Base-by-base conservation (phyloP, 371 early-diverging fungal species). In the Funneliformis caledonium region DNA sequence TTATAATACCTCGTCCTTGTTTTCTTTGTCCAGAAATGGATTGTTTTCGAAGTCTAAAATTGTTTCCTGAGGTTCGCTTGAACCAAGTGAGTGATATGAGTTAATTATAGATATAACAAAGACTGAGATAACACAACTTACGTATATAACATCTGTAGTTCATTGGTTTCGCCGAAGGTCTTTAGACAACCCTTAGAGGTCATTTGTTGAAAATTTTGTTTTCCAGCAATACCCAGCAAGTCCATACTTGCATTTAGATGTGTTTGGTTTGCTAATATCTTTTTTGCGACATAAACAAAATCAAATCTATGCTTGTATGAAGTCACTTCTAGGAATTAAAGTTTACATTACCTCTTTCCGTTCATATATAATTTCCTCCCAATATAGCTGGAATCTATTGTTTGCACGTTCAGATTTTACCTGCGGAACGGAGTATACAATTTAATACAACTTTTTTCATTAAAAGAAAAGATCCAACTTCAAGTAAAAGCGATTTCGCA, bases 41-140 rank as follows among this genome's bases (percentile, higher is more conserved):
- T 72, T 47, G 9, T 72, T 72, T 72, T 45, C 72, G 8, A 72
- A 42, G n/a, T 72, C 72, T 72, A 45, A 33, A 45, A 72, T 72
- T 72, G 47, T 72, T 72, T 72, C 72, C 45, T 72, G 72, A 47
- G 72, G 72, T n/a, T n/a, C n/a, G n/a, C n/a, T 70, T 70, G 72
- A 70, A 70, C 72, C 72, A 70, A 70, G 72, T 9, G 47, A 70
- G 1, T 70, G 5, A 45, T 50, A 52, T 52, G 52, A 52, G 14
- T 52, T 52, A 14, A 52, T 4, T 45, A 70, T 22, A 70, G 47
- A 70, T 45, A 70, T 14, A 70, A 70, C 33, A 42, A 45, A 70
- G 42, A 42, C 45, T 70, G 47, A 70, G 72, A 70, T 70, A 70
- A 70, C 45, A 45, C 47, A 9, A 70, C 47, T 45, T 70, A 70